Evolutionary conservation across 306 rosid genomes (phyloP).

Genomic region (Corylus avellana): DNA sequence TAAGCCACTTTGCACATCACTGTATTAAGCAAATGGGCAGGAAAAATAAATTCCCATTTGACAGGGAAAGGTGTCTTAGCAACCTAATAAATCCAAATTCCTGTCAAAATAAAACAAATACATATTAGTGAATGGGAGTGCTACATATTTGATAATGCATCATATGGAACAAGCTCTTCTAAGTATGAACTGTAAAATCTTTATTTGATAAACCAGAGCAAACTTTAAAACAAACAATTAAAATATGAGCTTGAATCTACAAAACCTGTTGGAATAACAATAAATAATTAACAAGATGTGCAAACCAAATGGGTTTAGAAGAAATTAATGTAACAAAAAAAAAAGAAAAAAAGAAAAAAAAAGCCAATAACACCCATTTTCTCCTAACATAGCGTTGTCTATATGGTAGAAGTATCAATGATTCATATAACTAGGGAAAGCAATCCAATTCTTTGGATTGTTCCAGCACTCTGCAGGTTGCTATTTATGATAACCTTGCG

Average conservation of each 20-base stretch:
- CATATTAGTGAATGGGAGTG: conserved; percentile 14
- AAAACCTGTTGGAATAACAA: neutral
- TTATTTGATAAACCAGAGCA: conserved; percentile 10
- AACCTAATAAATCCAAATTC: conserved; percentile 30
- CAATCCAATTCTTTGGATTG: neutral
- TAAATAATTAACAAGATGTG: neutral
- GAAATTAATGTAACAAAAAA: neutral
- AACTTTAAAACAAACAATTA: conserved; percentile 15
- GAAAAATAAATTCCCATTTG: conserved; percentile 80
- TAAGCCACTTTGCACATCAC: conserved; percentile 58
- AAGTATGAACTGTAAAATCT: conserved; percentile 6
- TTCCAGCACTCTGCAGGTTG: neutral
- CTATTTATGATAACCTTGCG: neutral
- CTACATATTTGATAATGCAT: conserved; percentile 25
- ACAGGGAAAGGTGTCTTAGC: conserved; percentile 21
- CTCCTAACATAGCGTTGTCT: conserved; percentile 9
- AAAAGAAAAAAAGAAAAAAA: conserved; percentile 4
- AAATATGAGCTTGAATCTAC: conserved; percentile 14
- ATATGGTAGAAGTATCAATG: neutral
- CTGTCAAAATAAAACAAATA: conserved; percentile 40
- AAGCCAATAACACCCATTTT: conserved; percentile 13
- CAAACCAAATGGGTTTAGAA: neutral
- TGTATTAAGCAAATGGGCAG: conserved; percentile 65
- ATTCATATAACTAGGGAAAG: neutral
- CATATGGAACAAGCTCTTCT: conserved; percentile 13